Conservation (phyloP, 257 asterid species). For the Solanum pinnatisectum region DNA sequence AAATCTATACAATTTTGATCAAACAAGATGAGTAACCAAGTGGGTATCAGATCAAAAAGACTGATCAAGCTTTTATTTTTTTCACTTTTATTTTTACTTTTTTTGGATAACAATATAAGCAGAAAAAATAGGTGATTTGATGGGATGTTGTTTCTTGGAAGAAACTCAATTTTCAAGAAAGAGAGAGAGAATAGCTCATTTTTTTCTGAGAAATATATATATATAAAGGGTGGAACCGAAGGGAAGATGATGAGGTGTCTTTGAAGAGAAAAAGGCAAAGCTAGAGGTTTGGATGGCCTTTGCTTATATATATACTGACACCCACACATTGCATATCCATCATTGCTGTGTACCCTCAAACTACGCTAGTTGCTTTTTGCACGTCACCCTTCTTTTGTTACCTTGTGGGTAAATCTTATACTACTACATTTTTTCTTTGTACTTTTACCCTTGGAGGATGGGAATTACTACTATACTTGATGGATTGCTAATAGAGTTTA, state of each 20-base stretch:
- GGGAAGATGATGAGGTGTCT: conserved; percentile 47
- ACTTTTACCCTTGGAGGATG: not conserved
- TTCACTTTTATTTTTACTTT: not conserved
- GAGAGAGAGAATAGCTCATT: not conserved
- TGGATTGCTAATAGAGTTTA: not conserved
- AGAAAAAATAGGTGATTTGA: conserved; percentile 16
- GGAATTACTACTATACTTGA: not conserved
- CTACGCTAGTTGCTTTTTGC: not conserved
- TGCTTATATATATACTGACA: not conserved
- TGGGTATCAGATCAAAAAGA: conserved; percentile 30
- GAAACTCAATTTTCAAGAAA: not conserved
- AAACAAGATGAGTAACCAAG: conserved; percentile 16
- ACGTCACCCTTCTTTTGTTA: not conserved
- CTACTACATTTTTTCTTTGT: not conserved
- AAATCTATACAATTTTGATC: conserved; percentile 15
- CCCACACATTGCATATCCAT: conserved; percentile 4
- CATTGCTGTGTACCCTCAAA: not conserved
- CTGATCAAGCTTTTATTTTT: conserved; percentile 1
- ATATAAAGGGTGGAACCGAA: not conserved
- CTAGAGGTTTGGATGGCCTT: not conserved
- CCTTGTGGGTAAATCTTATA: not conserved
- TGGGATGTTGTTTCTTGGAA: conserved; percentile 19
- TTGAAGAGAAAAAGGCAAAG: not conserved
- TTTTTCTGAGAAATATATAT: conserved; percentile 22
- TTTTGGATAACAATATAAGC: conserved; percentile 14